Conservation (phyloP, 768 basidiomycete species). For the Auriscalpium vulgare region DNA sequence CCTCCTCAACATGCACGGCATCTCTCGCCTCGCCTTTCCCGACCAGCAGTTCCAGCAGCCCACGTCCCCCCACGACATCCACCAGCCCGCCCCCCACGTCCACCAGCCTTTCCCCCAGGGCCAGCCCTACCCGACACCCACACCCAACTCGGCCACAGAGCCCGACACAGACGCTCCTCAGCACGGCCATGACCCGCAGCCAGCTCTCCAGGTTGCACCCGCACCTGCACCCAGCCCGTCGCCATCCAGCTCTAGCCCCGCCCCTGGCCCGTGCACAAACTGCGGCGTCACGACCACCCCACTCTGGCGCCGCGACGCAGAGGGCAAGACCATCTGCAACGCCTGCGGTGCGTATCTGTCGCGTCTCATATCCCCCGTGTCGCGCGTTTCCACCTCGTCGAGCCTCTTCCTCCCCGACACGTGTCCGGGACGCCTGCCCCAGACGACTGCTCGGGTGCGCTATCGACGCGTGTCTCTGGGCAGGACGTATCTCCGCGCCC, state of each 20-base stretch:
- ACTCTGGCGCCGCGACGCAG: conserved; percentile 75
- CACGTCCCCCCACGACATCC: conserved; percentile 7
- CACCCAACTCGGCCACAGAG: neutral
- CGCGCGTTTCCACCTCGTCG: conserved; percentile 20
- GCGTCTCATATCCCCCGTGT: conserved; percentile 28
- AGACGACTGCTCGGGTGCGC: neutral
- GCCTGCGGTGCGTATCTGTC: conserved; percentile 67
- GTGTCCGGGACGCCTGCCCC: conserved; percentile 23
- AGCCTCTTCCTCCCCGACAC: conserved; percentile 24
- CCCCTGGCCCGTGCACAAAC: conserved; percentile 44
- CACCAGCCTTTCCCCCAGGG: conserved; percentile 6
- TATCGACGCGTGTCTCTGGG: conserved; percentile 16
- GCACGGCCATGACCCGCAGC: neutral
- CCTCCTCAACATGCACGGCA: neutral
- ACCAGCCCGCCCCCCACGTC: conserved; percentile 9
- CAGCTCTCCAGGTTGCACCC: conserved; percentile 6
- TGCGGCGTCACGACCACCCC: conserved; percentile 76
- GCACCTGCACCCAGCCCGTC: conserved; percentile 7
- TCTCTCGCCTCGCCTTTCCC: neutral
- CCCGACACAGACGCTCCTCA: too few species aligned
- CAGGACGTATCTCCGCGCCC: conserved; percentile 9
- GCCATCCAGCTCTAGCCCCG: neutral
- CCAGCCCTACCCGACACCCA: conserved; percentile 5
- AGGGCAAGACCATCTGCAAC: conserved; percentile 83
- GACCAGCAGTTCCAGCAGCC: conserved; percentile 9